A percentile compares a stretch with the other conserved stretches of the same genome.
phyloP scores from a whole-genome alignment of 108 stramenopile species.

The Epithemia pelagica region DNA sequence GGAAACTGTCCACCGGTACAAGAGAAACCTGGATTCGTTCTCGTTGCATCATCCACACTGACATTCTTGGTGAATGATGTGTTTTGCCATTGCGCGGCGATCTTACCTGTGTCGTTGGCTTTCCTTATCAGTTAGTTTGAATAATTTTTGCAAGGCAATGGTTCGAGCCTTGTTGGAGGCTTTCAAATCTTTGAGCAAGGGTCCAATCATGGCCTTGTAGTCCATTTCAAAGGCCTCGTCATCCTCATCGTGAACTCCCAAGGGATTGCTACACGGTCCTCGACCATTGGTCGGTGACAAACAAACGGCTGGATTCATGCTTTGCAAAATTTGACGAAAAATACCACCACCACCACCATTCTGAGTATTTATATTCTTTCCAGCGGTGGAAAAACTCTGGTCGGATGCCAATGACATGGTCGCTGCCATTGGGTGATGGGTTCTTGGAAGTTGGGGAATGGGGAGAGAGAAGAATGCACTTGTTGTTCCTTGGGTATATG shows the following conservation, averaged over 20 bases:
- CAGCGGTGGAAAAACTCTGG: too few species aligned
- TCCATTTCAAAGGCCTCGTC: too few species aligned
- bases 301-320: slow-evolving; percentile 14
- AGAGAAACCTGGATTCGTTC: too few species aligned
- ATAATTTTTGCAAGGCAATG: slow-evolving; percentile 4
- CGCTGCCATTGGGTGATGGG: too few species aligned
- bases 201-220: neutral
- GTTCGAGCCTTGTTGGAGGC: slow-evolving; percentile 2
- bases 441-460: too few species aligned
- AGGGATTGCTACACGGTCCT: neutral
- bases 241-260: neutral
- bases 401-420: too few species aligned
- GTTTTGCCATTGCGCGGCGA: too few species aligned
- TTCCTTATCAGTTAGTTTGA: slow-evolving; percentile 6
- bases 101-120: slow-evolving; percentile 6
- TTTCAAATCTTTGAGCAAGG: neutral
- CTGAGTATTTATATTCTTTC: too few species aligned
- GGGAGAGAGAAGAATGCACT: too few species aligned
- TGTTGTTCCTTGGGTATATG: too few species aligned
- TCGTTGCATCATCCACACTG: too few species aligned
- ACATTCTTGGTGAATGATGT: too few species aligned
- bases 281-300: neutral
- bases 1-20: neutral
- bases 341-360: neutral
- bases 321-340: neutral